These are phyloP conservation scores for Cetraspora pellucida DNA, from an alignment of 192 early-diverging fungal species.

Conservation along the genomic window DNA sequence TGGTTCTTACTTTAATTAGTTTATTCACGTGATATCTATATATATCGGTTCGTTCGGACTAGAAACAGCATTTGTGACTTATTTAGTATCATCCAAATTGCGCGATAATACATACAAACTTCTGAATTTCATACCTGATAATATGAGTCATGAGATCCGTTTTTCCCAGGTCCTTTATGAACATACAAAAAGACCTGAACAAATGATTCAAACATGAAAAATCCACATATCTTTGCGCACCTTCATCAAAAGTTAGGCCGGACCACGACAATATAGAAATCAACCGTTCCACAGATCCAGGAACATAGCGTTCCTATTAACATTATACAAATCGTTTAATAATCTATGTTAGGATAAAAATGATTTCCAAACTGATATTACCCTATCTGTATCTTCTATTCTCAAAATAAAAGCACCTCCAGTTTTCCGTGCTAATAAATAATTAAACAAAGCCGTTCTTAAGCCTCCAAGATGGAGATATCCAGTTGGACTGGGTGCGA, in stretches of 20 bases:
- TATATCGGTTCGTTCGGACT: slow-evolving; percentile 75
- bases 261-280: slow-evolving; percentile 70
- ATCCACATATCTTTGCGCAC: slow-evolving; percentile 30
- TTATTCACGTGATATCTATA: slow-evolving; percentile 70
- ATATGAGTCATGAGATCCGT: slow-evolving; percentile 62
- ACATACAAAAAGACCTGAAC: neutral
- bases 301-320: slow-evolving; percentile 66
- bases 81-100: no score
- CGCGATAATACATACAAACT: no score
- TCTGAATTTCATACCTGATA: slow-evolving; percentile 57
- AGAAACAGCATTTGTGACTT: neutral
- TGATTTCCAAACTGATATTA: slow-evolving; percentile 21
- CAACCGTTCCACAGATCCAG: slow-evolving; percentile 73
- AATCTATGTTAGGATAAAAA: neutral
- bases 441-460: slow-evolving; percentile 92
- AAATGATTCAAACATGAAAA: neutral
- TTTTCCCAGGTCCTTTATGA: slow-evolving; percentile 58
- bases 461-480: slow-evolving; percentile 91
- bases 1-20: slow-evolving; percentile 57
- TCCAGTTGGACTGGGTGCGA: slow-evolving; percentile 94
- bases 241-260: slow-evolving; percentile 78
- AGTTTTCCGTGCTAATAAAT: slow-evolving; percentile 73
- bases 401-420: slow-evolving; percentile 81
- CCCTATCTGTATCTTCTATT: slow-evolving; percentile 93
- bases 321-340: neutral